Percentiles rank a stretch among this genome's conserved stretches.
Evolutionary conservation across 1,139 yeast species (phyloP).

Genomic region (Suhomyces bribrorum): DNA sequence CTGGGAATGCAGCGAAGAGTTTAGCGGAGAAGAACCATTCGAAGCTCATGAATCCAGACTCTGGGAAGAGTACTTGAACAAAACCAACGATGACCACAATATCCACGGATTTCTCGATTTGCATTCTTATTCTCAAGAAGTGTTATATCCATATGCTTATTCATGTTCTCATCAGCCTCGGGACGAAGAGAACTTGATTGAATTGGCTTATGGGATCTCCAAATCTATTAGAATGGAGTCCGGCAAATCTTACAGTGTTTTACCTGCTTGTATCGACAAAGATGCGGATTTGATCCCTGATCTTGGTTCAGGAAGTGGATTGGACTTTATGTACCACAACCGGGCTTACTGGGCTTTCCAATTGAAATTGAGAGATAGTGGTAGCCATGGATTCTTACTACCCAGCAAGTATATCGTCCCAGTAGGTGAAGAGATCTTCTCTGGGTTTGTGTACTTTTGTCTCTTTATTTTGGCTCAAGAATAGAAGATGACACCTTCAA

Average conservation of each 20-base stretch:
- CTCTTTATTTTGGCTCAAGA: conserved; percentile 55
- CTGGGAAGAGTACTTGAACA: conserved; percentile 65
- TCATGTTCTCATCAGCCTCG: conserved; percentile 73
- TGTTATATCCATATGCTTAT: conserved; percentile 80
- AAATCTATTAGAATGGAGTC: conserved; percentile 65
- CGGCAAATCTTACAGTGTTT: conserved; percentile 66
- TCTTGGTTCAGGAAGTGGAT: conserved; percentile 76
- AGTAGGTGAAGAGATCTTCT: conserved; percentile 73
- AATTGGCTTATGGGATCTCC: conserved; percentile 77
- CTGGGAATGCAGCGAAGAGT: conserved; percentile 80
- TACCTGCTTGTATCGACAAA: conserved; percentile 78
- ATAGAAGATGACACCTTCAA: conserved; percentile 2
- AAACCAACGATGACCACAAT: conserved; percentile 57
- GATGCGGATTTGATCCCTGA: conserved; percentile 70
- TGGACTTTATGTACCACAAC: conserved; percentile 83
- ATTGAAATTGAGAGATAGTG: conserved; percentile 77
- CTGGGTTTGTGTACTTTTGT: conserved; percentile 70
- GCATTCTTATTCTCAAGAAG: conserved; percentile 83
- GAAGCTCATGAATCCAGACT: conserved; percentile 73
- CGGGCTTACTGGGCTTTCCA: conserved; percentile 86
- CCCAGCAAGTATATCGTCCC: conserved; percentile 73
- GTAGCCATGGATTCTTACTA: conserved; percentile 78
- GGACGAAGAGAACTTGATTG: conserved; percentile 78
- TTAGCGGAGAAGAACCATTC: conserved; percentile 73
- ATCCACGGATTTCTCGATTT: conserved; percentile 78